phyloP scores from a whole-genome alignment of 495 filamentous ascomycete species.

The Penicillium mononematosum region DNA sequence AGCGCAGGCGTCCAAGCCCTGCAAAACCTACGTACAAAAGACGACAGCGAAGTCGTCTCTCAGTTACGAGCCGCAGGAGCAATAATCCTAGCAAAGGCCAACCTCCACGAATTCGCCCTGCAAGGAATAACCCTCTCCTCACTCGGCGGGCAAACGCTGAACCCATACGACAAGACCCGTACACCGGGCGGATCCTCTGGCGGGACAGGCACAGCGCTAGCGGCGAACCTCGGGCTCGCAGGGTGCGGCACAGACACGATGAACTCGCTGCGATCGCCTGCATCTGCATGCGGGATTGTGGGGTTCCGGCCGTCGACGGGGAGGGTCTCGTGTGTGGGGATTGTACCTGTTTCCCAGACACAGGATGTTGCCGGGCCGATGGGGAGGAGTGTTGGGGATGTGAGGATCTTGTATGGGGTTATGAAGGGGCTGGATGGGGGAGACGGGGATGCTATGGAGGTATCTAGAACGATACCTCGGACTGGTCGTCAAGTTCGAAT shows the following conservation, averaged over 20 bases:
- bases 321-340: constrained; percentile 48
- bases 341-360: constrained; percentile 60
- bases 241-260: constrained; percentile 65
- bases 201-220: constrained; percentile 60
- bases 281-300: constrained; percentile 60
- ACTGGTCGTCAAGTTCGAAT: constrained; percentile 39
- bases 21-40: constrained; percentile 37
- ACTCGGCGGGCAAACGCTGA: constrained; percentile 59
- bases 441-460: neutral
- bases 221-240: constrained; percentile 55
- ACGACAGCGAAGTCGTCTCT: constrained; percentile 45
- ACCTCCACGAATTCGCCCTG: constrained; percentile 64
- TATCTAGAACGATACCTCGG: constrained; percentile 23
- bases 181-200: constrained; percentile 66
- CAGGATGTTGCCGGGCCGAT: constrained; percentile 64
- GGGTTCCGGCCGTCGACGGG: constrained; percentile 62
- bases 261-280: constrained; percentile 61
- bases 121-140: constrained; percentile 61
- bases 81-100: constrained; percentile 65
- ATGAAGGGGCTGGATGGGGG: constrained; percentile 41
- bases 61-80: constrained; percentile 53
- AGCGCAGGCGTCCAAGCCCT: constrained; percentile 54
- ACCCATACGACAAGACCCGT: constrained; percentile 60
- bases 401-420: constrained; percentile 53
- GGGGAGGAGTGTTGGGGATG: constrained; percentile 52